Base-by-base conservation (phyloP, 192 early-diverging fungal genomes). In the Entomortierella beljakovae region DNA sequence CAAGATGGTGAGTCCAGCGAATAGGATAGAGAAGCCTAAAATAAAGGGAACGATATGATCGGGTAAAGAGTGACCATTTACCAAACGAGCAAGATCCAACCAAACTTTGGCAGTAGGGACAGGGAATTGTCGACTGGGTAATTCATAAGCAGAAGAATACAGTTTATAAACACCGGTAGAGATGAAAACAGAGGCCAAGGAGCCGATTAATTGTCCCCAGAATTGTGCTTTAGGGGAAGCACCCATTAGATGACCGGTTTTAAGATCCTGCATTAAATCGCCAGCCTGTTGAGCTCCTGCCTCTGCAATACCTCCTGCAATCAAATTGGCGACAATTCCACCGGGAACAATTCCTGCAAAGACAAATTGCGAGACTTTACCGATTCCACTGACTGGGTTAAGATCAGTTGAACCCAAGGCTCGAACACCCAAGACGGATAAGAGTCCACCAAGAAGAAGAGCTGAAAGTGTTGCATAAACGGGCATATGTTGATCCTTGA, bases 211-310 rank as follows among this genome's bases (percentile, higher is more conserved):
- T 67, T 96, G 94, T 8, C 90, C 94, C 60, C 87, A 86, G 82
- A 96, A 96, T 80, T 96, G 94, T 0, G 94, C 90, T 49, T 90
- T 88, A 6, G 94, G 94, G 0, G 92, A 93, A 15, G 94, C 94
- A 32, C 87, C 86, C 46, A 96, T 84, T 28, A 96, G 49, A 60
- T 96, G 93, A 7, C 94, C 94, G 7, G 94, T 96, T 64, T 96
- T 96, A 40, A 96, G 76, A 73, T 96, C 94, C 68, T 89, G 87
- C 86, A 92, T 91, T 70, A 93, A 81, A 54, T 79, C 75, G 11
- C 75, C 75, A 1, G 75, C 75, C 62, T 79, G 75, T 34, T 79
- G 75, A 1, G 75, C 75, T 23, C 89, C 92, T 22, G 91, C 90
- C 61, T 92, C 92, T 18, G 94, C 92, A 56, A 95, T 89, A 10